Conservation (phyloP, 148 eudicot genomes). For the Rhododendron griersonianum region DNA sequence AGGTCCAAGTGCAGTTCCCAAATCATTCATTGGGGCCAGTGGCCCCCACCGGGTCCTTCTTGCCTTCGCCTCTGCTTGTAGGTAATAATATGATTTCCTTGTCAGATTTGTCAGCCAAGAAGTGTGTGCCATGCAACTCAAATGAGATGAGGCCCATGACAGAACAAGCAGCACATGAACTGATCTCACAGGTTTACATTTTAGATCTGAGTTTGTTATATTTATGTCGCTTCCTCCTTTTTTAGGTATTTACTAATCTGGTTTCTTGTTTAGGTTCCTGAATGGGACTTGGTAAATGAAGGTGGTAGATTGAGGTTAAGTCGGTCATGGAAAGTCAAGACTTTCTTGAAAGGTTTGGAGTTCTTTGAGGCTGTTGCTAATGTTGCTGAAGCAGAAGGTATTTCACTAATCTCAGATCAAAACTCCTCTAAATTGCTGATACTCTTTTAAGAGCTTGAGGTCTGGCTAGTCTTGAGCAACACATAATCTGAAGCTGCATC, state of each 20-base stretch:
- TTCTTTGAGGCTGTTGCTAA: constrained; percentile 68
- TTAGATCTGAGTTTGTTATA: neutral
- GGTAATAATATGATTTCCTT: constrained; percentile 6
- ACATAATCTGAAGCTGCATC: neutral
- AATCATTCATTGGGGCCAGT: neutral
- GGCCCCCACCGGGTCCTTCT: neutral
- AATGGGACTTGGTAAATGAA: constrained; percentile 66
- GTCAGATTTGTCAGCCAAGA: constrained; percentile 68
- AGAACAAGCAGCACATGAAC: constrained; percentile 55
- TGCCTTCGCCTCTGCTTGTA: neutral
- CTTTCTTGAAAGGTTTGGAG: constrained; percentile 75
- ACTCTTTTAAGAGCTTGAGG: neutral
- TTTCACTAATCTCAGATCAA: constrained; percentile 5
- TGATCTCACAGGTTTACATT: constrained; percentile 48
- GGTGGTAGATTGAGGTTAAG: constrained; percentile 59
- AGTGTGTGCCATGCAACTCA: constrained; percentile 83
- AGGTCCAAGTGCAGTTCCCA: neutral
- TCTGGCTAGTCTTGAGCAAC: neutral
- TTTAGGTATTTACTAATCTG: neutral
- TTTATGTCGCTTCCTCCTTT: neutral
- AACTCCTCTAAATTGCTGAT: neutral
- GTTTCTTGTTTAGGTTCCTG: constrained; percentile 55
- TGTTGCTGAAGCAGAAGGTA: constrained; percentile 91
- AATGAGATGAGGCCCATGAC: constrained; percentile 74
- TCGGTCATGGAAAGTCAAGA: constrained; percentile 84